Percentiles rank a stretch among this genome's conserved stretches.
Evolutionary conservation across 1,284 basidiomycete genomes (phyloP).

Genomic region (Boletus smithii): DNA sequence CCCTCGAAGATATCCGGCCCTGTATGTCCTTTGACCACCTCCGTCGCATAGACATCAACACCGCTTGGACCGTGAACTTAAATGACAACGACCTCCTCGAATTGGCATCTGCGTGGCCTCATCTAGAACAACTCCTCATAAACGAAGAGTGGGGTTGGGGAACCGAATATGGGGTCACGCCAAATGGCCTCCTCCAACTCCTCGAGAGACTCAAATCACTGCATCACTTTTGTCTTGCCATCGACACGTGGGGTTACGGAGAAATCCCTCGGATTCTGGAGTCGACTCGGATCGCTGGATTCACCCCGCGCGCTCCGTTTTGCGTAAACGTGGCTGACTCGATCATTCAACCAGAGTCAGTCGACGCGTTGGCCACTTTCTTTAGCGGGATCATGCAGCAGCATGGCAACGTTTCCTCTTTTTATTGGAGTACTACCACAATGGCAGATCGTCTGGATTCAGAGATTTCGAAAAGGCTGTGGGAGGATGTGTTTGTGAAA

Average conservation of each 20-base stretch:
- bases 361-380: slow-evolving; percentile 16
- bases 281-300: not conserved
- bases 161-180: slow-evolving; percentile 16
- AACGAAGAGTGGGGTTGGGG: slow-evolving; percentile 23
- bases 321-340: slow-evolving; percentile 21
- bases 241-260: slow-evolving; percentile 19
- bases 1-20: slow-evolving; percentile 17
- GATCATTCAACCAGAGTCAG: slow-evolving; percentile 15
- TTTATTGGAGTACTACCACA: slow-evolving; percentile 14
- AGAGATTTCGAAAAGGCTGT: slow-evolving; percentile 14
- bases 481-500: slow-evolving; percentile 24
- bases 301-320: slow-evolving; percentile 4
- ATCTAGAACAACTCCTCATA: slow-evolving; percentile 16
- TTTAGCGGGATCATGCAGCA: slow-evolving; percentile 17
- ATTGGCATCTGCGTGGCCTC: slow-evolving; percentile 18
- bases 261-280: not conserved
- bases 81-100: slow-evolving; percentile 13
- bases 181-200: slow-evolving; percentile 15
- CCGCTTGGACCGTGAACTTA: slow-evolving; percentile 10
- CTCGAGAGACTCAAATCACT: slow-evolving; percentile 13
- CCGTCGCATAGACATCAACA: slow-evolving; percentile 15
- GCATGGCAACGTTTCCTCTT: not conserved
- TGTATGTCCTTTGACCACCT: slow-evolving; percentile 16
- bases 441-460: slow-evolving; percentile 21
- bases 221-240: slow-evolving; percentile 18